Percentiles rank a stretch among this genome's conserved stretches.
Conservation (phyloP, 306 rosid genomes). For the Rosa multiflora region DNA sequence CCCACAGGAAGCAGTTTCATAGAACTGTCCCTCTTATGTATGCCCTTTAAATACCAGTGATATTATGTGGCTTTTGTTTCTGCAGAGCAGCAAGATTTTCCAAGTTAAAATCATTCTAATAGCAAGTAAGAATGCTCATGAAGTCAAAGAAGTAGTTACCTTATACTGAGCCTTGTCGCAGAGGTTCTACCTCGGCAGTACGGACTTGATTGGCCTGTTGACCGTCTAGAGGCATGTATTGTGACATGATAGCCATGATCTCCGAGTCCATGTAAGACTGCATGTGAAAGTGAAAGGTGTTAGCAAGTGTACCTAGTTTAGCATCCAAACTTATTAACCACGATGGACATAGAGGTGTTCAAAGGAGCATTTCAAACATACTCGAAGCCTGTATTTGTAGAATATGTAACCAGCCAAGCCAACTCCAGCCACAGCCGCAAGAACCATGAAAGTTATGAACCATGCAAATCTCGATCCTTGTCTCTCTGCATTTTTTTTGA, state of each 20-base stretch:
- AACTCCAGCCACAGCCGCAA: conserved; percentile 61
- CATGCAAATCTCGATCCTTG: conserved; percentile 60
- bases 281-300: conserved; percentile 11
- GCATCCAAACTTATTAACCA: neutral
- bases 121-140: conserved; percentile 13
- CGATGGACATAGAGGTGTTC: neutral
- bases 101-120: neutral
- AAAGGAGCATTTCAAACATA: conserved; percentile 36
- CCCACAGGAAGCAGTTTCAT: neutral
- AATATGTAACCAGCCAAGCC: conserved; percentile 72
- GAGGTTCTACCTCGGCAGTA: conserved; percentile 56
- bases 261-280: conserved; percentile 98
- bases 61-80: conserved; percentile 6
- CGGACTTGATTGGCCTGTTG: conserved; percentile 58
- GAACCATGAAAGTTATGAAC: conserved; percentile 46
- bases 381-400: conserved; percentile 95
- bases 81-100: conserved; percentile 14
- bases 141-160: conserved; percentile 34
- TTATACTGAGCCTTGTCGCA: conserved; percentile 52
- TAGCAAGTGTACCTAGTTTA: conserved; percentile 2
- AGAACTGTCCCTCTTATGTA: neutral
- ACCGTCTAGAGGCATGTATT: conserved; percentile 89
- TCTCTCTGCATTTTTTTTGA: conserved; percentile 50
- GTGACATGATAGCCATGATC: conserved; percentile 96
- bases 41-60: neutral